Conservation (phyloP, 2,329 filamentous ascomycete species). For the Lachnellula occidentalis region DNA sequence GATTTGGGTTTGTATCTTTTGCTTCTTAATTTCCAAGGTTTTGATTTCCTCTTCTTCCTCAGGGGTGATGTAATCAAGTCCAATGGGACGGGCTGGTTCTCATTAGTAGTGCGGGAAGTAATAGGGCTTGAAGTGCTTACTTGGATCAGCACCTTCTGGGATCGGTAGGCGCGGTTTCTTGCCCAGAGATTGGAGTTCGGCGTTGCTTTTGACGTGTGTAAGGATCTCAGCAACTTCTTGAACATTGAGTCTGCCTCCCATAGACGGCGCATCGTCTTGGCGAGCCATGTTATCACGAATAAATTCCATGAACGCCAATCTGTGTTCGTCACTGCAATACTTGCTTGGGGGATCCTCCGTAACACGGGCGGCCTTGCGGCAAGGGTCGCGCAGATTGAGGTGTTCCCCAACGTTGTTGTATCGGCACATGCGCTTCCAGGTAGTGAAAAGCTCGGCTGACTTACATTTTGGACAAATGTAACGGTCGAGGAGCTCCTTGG, state of each 20-base stretch:
- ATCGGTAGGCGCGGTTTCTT: conserved; percentile 25
- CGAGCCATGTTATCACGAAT: conserved; percentile 15
- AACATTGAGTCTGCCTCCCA: conserved; percentile 25
- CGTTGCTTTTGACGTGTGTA: conserved; percentile 11
- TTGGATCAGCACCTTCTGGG: conserved; percentile 21
- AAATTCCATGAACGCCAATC: conserved; percentile 19
- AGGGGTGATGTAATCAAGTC: conserved; percentile 23
- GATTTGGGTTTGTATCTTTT: conserved; percentile 15
- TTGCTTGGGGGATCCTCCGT: conserved; percentile 26
- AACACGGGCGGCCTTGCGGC: conserved; percentile 27
- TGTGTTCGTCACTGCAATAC: conserved; percentile 30
- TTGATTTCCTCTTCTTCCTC: conserved; percentile 24
- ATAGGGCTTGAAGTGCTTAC: conserved; percentile 17
- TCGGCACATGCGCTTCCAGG: conserved; percentile 30
- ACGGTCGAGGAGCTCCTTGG: conserved; percentile 28
- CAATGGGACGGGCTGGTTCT: conserved; percentile 19
- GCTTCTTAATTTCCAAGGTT: conserved; percentile 17
- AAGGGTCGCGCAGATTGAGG: conserved; percentile 5
- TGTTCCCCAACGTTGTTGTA: conserved; percentile 20
- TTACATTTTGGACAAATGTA: conserved; percentile 30
- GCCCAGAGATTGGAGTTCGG: conserved; percentile 24
- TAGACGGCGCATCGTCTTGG: conserved; percentile 20
- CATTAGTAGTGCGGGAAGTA: background rate
- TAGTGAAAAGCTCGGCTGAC: conserved; percentile 22
- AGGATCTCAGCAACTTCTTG: conserved; percentile 22